phyloP scores from a whole-genome alignment of 148 eudicot genomes.

The Rhododendron ferrugineum region DNA sequence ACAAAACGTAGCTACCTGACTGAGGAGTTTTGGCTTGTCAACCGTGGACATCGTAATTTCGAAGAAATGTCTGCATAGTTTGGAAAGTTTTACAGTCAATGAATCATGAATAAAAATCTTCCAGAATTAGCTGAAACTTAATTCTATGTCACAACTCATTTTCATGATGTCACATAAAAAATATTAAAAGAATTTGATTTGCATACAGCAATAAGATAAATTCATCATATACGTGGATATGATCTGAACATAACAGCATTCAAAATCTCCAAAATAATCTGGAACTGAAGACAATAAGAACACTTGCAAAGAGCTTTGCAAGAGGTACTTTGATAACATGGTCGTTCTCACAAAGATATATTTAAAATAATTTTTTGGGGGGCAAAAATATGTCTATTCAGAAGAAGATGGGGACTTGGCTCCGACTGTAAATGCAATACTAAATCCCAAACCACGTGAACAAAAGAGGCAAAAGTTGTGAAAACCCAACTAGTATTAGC shows the following conservation, averaged over 20 bases:
- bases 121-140: neutral
- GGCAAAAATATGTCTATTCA: neutral
- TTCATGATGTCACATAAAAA: neutral
- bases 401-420: neutral
- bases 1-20: conserved; percentile 46
- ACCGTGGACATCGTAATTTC: conserved; percentile 78
- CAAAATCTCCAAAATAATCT: neutral
- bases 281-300: neutral
- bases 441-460: neutral
- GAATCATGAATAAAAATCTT: neutral
- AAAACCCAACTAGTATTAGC: neutral
- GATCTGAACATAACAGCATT: neutral
- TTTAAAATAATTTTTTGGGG: neutral
- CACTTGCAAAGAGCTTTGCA: neutral
- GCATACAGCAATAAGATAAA: neutral
- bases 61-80: conserved; percentile 53
- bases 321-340: neutral
- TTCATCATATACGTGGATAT: neutral
- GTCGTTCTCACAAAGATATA: neutral
- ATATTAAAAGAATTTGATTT: too few species aligned
- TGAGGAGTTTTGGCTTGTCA: conserved; percentile 83
- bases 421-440: neutral
- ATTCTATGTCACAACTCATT: neutral
- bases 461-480: neutral
- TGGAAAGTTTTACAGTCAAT: neutral